These are phyloP conservation scores for Fusarium lateritium DNA, from an alignment of 2,329 filamentous ascomycete genomes.

Conservation along the genomic window DNA sequence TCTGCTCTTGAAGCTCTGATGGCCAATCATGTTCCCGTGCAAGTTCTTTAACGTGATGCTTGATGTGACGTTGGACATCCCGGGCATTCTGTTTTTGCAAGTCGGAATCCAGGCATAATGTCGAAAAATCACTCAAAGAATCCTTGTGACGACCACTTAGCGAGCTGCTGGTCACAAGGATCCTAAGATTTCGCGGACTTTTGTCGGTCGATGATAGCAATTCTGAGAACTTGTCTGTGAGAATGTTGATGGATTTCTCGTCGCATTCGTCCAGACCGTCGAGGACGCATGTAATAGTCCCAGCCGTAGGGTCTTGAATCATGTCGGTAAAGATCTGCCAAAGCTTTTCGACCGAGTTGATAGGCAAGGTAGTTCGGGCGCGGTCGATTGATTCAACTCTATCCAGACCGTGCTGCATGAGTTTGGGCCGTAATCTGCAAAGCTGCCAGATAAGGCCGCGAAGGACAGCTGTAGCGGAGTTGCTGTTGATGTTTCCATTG, in stretches of 20 bases:
- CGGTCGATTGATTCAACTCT: background rate
- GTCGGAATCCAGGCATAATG: background rate
- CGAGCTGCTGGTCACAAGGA: constrained; percentile 5
- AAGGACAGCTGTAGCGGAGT: constrained; percentile 11
- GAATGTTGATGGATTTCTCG: background rate
- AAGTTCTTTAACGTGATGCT: background rate
- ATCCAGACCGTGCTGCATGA: constrained; percentile 5
- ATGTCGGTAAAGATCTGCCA: constrained; percentile 24
- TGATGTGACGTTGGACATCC: background rate
- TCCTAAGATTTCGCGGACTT: background rate
- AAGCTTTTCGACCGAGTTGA: constrained; percentile 1
- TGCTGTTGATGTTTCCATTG: constrained; percentile 12
- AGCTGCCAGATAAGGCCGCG: constrained; percentile 27
- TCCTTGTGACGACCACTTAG: too few relatives aligned
- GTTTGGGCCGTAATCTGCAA: background rate
- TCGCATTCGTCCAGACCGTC: constrained; percentile 30
- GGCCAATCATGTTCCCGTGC: background rate
- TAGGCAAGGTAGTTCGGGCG: background rate
- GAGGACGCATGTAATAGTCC: constrained; percentile 7
- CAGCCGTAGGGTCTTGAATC: background rate
- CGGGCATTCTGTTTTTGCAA: background rate
- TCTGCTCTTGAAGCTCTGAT: background rate
- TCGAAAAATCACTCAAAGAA: background rate
- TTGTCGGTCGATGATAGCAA: background rate
- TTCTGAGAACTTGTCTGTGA: background rate